Conservation (phyloP, 306 rosid species). For the Cucumis hystrix region DNA sequence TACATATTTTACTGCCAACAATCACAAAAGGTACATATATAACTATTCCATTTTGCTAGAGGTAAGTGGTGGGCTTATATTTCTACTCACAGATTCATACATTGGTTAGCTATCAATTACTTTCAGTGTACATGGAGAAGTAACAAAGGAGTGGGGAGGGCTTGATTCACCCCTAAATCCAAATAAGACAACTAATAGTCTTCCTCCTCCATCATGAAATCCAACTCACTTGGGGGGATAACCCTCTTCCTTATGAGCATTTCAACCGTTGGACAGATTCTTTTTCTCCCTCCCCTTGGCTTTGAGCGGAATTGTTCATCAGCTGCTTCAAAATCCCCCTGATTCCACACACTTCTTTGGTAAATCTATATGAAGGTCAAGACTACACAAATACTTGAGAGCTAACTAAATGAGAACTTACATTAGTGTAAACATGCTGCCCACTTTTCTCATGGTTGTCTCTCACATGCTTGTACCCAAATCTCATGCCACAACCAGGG, state of each 20-base stretch:
- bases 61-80: too few relatives aligned
- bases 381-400: too few relatives aligned
- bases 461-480: slow-evolving; percentile 81
- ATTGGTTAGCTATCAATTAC: too few relatives aligned
- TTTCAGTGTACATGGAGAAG: too few relatives aligned
- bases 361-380: not conserved
- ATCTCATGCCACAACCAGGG: slow-evolving; percentile 74
- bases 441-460: slow-evolving; percentile 64
- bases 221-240: slow-evolving; percentile 37
- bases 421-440: slow-evolving; percentile 38
- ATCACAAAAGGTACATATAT: too few relatives aligned
- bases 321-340: slow-evolving; percentile 78
- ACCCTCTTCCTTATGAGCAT: slow-evolving; percentile 72
- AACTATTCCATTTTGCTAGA: too few relatives aligned
- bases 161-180: not conserved
- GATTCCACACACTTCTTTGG: not conserved
- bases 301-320: slow-evolving; percentile 63
- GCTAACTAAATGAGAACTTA: slow-evolving; percentile 18
- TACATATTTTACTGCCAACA: too few relatives aligned
- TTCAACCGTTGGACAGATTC: slow-evolving; percentile 48
- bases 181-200: not conserved
- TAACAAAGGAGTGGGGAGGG: not conserved
- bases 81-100: not conserved
- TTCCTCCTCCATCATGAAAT: not conserved
- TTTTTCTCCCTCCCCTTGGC: slow-evolving; percentile 73